Evolutionary conservation across 2,329 filamentous ascomycete genomes (phyloP).

Genomic region (Ascochyta clinopodiicola): DNA sequence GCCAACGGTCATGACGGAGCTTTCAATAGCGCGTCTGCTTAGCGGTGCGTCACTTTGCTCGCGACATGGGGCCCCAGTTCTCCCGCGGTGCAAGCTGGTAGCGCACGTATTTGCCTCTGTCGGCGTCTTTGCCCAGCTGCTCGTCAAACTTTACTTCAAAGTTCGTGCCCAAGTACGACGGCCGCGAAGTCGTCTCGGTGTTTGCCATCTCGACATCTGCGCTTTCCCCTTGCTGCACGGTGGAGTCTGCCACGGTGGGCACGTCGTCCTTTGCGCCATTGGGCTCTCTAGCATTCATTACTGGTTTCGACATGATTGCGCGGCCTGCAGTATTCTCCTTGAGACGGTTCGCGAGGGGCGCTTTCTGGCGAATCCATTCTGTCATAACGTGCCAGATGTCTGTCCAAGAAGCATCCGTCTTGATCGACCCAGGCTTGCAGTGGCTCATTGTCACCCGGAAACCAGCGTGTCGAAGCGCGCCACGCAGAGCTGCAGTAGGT

Average conservation of each 20-base stretch:
- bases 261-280: constrained; percentile 6
- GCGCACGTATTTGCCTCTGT: constrained; percentile 72
- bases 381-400: constrained; percentile 92
- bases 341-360: constrained; percentile 77
- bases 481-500: constrained; percentile 77
- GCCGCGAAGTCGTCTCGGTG: constrained; percentile 10
- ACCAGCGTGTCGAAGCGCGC: constrained; percentile 80
- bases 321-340: constrained; percentile 74
- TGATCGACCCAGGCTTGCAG: constrained; percentile 86
- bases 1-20: constrained; percentile 8
- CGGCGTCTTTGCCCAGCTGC: constrained; percentile 72
- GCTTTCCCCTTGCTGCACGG: constrained; percentile 6
- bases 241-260: constrained; percentile 2
- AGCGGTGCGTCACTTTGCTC: constrained; percentile 50
- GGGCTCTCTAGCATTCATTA: constrained; percentile 18
- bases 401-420: constrained; percentile 90
- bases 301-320: constrained; percentile 63
- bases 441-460: constrained; percentile 87
- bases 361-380: constrained; percentile 85
- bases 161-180: constrained; percentile 42
- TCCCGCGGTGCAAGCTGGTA: constrained; percentile 90
- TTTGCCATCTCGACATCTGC: constrained; percentile 12
- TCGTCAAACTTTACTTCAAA: constrained; percentile 81
- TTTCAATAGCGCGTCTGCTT: constrained; percentile 7
- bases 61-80: constrained; percentile 88